Evolutionary conservation across 257 asterid genomes (phyloP).

Genomic region (Solanum raphanifolium): DNA sequence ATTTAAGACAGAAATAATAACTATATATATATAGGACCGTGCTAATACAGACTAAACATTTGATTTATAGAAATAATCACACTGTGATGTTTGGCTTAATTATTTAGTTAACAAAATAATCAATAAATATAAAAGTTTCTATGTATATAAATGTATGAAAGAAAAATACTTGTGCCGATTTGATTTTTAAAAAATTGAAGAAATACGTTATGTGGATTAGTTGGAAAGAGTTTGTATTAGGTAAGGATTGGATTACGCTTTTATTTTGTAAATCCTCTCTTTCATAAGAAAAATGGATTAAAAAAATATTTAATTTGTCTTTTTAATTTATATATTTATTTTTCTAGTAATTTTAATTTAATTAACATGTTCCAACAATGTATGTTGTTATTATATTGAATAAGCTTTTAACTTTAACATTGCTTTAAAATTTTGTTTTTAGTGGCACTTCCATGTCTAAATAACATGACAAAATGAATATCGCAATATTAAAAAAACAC

Average conservation of each 20-base stretch:
- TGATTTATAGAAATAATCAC: no score
- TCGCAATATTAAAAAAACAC: neutral
- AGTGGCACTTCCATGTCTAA: neutral
- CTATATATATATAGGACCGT: no score
- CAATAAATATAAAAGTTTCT: no score
- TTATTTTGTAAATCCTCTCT: neutral
- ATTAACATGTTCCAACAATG: neutral
- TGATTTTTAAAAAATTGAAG: neutral
- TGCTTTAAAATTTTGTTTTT: no score
- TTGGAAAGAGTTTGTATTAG: neutral
- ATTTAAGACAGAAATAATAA: neutral
- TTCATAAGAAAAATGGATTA: neutral
- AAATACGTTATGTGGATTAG: neutral
- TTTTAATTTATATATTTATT: no score
- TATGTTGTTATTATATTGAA: neutral
- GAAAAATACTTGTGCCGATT: neutral
- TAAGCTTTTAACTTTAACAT: neutral
- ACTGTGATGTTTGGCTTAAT: neutral
- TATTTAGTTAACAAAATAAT: no score
- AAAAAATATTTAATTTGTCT: neutral
- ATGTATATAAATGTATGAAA: no score
- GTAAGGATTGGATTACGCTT: neutral
- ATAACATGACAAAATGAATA: no score
- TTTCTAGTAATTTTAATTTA: neutral
- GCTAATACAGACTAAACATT: no score